phyloP scores from a whole-genome alignment of 1,139 yeast species.

The Kodamaea derodonti region DNA sequence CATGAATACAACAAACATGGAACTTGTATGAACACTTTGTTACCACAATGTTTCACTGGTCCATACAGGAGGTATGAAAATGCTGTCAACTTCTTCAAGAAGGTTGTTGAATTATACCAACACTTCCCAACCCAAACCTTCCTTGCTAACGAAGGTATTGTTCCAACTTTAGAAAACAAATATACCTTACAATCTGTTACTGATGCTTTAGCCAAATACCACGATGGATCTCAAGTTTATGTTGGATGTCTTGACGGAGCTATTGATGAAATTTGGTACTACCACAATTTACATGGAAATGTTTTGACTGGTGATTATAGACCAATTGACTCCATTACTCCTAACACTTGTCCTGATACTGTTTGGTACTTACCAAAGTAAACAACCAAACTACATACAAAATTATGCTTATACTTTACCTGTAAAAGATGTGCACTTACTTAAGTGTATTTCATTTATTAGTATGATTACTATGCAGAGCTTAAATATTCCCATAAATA shows the following conservation, averaged over 20 bases:
- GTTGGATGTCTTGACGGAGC: constrained; percentile 34
- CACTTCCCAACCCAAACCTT: constrained; percentile 33
- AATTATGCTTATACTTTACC: too few relatives aligned
- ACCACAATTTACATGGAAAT: constrained; percentile 32
- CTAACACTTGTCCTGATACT: constrained; percentile 23
- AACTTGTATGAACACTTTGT: constrained; percentile 41
- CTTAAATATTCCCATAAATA: too few relatives aligned
- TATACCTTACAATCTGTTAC: constrained; percentile 30
- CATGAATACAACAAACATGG: constrained; percentile 46
- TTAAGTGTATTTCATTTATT: too few relatives aligned
- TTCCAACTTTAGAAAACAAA: constrained; percentile 27
- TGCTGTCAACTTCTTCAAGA: constrained; percentile 31
- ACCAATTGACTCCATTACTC: constrained; percentile 24
- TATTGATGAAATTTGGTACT: constrained; percentile 39
- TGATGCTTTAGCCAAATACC: constrained; percentile 27
- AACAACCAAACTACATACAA: too few relatives aligned
- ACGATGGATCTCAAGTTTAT: constrained; percentile 29
- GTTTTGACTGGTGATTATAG: constrained; percentile 34
- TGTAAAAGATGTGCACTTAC: too few relatives aligned
- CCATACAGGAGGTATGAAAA: constrained; percentile 29
- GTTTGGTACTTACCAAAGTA: constrained; percentile 35
- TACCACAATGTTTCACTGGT: constrained; percentile 34
- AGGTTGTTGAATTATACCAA: constrained; percentile 33
- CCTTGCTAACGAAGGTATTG: constrained; percentile 31
- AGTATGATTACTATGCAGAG: too few relatives aligned